Conservation (phyloP, 106 monocot genomes). For the Ottelia alismoides region DNA sequence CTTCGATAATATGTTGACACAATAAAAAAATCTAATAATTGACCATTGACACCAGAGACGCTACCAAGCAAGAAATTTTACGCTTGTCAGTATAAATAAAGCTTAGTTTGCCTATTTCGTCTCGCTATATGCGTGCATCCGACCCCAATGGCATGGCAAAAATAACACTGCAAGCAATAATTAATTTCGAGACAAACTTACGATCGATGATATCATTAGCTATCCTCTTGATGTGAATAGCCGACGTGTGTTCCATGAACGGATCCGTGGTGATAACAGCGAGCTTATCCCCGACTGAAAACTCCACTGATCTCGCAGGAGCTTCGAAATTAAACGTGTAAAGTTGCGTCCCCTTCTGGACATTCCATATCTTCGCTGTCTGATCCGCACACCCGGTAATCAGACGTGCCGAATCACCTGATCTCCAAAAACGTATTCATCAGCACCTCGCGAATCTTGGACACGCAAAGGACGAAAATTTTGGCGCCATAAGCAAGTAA, state of each 20-base stretch:
- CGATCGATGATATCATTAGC: slow-evolving; percentile 46
- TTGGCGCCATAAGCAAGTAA: neutral
- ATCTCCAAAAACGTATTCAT: neutral
- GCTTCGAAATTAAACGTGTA: slow-evolving; percentile 64
- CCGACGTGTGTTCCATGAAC: slow-evolving; percentile 46
- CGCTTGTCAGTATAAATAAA: no score
- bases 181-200: slow-evolving; percentile 11
- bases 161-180: no score
- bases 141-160: no score
- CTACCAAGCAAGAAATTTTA: no score
- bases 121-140: no score
- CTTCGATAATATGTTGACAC: no score
- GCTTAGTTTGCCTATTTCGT: no score
- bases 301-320: slow-evolving; percentile 73
- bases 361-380: no score
- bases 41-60: no score
- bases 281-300: slow-evolving; percentile 71
- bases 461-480: neutral
- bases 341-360: slow-evolving; percentile 55
- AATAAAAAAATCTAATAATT: no score
- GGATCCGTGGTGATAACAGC: slow-evolving; percentile 66
- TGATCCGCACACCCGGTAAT: slow-evolving; percentile 85
- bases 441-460: no score
- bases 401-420: slow-evolving; percentile 67
- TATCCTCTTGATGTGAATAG: slow-evolving; percentile 74